Evolutionary conservation across 2,329 filamentous ascomycete genomes (phyloP), one percentile per base, ranked within the genome.

Genomic region (Stagonosporopsis vannaccii): DNA sequence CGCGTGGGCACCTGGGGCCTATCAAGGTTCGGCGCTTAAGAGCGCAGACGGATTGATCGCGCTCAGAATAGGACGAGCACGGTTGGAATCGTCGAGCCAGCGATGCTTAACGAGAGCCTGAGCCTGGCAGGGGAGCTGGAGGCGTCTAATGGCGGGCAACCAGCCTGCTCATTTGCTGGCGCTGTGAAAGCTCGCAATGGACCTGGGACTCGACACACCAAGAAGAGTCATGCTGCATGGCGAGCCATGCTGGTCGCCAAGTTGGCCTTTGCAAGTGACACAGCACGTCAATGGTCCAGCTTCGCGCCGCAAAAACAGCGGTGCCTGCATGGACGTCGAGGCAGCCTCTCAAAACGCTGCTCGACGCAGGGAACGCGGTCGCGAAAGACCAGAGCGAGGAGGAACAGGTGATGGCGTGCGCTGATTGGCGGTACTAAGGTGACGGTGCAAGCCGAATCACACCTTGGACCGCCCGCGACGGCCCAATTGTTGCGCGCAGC

Each of bases 21-120:
- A 74, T 76, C 69, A 75, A 67, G 60, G 65, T 61, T 60, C 56
- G 72, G 73, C 73, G 73, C 73, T 76, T 76, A 76, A 60, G 57
- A 60, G 60, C 62, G 68, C 69, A 68, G 65, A 66, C 56, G 63
- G 66, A 68, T 57, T 68, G 66, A 70, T 70, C 67, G 63, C 65
- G 68, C 69, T 74, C 65, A 74, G 72, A 75, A 75, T 73, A 75
- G 73, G 66, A 69, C 65, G 36, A 60, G 63, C 63, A 70, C 59
- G 66, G 63, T 64, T 61, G 57, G 62, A 59, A 51, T 54, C 56
- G 55, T 69, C 57, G 52, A 67, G 61, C 61, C 62, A 69, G 60
- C 44, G 45, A 47, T 59, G 59, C 53, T 66, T 64, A 58, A 68
- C 61, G 62, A 70, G 61, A 63, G 56, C 58, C 59, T 61, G 61